phyloP scores from a whole-genome alignment of 768 basidiomycete genomes.

The Podaxis mareebaensis region DNA sequence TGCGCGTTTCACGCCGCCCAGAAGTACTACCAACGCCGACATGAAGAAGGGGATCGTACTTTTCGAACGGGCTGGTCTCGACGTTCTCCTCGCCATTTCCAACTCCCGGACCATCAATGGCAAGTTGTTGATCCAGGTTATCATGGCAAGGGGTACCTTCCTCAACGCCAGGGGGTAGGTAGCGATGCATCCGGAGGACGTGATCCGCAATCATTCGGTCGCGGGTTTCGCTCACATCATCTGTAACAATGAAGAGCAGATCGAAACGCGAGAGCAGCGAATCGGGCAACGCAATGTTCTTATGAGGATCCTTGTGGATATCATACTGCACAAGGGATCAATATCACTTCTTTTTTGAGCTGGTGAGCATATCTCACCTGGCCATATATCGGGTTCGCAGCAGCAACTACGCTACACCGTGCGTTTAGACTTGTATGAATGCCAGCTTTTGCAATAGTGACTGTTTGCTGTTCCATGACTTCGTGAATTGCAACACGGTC shows the following conservation, averaged over 20 bases:
- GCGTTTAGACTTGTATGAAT: conserved; percentile 99
- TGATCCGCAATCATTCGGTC: conserved; percentile 97
- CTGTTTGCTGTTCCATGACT: conserved; percentile 99
- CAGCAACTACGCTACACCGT: conserved; percentile 95
- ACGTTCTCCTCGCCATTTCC: conserved; percentile 53
- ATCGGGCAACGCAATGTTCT: conserved; percentile 97
- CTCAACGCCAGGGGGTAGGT: conserved; percentile 93
- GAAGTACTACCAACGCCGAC: conserved; percentile 65
- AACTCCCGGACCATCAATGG: conserved; percentile 77
- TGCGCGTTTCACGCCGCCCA: conserved; percentile 51
- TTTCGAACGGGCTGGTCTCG: conserved; percentile 88
- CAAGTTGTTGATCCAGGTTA: conserved; percentile 82
- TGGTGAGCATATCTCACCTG: conserved; percentile 56
- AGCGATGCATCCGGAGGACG: conserved; percentile 95
- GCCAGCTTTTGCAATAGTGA: conserved; percentile 98
- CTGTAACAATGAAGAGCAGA: conserved; percentile 95
- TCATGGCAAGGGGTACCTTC: conserved; percentile 93
- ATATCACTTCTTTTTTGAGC: neutral
- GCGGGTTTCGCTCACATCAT: conserved; percentile 93
- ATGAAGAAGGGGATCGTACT: conserved; percentile 94
- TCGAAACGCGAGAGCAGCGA: conserved; percentile 99
- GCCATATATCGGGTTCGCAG: conserved; percentile 98
- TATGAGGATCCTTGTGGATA: conserved; percentile 98
- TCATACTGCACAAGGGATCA: conserved; percentile 68
- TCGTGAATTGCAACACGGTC: conserved; percentile 99